Evolutionary conservation across 495 filamentous ascomycete genomes (phyloP).

Genomic region (Haplographium delicatum): DNA sequence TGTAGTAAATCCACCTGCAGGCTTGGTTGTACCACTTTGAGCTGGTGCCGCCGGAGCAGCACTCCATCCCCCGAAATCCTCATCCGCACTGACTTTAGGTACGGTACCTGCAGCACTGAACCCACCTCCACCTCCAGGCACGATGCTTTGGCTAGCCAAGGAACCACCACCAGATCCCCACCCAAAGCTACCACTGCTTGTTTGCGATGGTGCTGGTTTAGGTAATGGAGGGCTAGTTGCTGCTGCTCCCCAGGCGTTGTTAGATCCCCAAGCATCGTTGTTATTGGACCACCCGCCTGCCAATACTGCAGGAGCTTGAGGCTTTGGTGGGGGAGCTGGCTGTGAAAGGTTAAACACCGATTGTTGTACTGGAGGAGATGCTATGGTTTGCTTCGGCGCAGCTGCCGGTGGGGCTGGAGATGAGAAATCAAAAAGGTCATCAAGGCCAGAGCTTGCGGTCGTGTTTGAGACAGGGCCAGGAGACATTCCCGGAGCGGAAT

Average conservation of each 20-base stretch:
- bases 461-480: constrained; percentile 10
- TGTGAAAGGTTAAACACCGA: constrained; percentile 82
- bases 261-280: constrained; percentile 49
- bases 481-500: constrained; percentile 24
- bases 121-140: constrained; percentile 47
- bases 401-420: constrained; percentile 45
- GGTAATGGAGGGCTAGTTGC: constrained; percentile 28
- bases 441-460: constrained; percentile 46
- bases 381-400: constrained; percentile 36
- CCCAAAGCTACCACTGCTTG: constrained; percentile 43
- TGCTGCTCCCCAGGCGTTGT: constrained; percentile 48
- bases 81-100: constrained; percentile 71
- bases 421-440: constrained; percentile 80
- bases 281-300: constrained; percentile 30
- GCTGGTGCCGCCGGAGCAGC: constrained; percentile 39
- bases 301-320: constrained; percentile 26
- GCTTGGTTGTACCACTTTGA: constrained; percentile 43
- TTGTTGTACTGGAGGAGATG: constrained; percentile 34
- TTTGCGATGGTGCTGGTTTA: constrained; percentile 34
- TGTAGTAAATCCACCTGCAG: constrained; percentile 52
- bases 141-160: constrained; percentile 48
- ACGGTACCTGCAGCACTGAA: constrained; percentile 37
- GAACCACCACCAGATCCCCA: constrained; percentile 61
- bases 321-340: constrained; percentile 38
- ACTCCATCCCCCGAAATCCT: constrained; percentile 93